Percentiles rank a stretch among this genome's conserved stretches.
Conservation (phyloP, 495 filamentous ascomycete species). For the Neurospora cerealis region DNA sequence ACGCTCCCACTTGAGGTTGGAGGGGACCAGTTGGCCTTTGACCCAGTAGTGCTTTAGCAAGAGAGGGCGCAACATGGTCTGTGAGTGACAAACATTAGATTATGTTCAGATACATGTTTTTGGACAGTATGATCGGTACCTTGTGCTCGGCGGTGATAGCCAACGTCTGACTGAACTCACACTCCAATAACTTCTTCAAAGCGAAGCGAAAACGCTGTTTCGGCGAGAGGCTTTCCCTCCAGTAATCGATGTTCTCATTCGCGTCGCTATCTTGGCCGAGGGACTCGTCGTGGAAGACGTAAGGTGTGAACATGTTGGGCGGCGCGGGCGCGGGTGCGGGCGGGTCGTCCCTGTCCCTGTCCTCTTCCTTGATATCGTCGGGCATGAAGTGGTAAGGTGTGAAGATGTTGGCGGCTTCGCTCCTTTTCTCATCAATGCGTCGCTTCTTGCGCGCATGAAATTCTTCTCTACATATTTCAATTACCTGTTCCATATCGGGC, state of each 20-base stretch:
- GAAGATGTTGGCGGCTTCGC: too few species aligned
- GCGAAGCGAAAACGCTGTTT: not conserved
- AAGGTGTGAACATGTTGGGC: not conserved
- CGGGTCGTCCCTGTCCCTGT: not conserved
- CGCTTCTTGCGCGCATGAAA: too few species aligned
- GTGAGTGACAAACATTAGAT: too few species aligned
- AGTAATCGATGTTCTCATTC: not conserved
- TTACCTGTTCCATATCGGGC: too few species aligned
- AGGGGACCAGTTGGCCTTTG: not conserved
- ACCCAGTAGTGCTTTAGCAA: not conserved
- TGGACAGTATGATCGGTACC: not conserved
- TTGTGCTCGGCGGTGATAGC: not conserved
- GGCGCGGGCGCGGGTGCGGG: not conserved
- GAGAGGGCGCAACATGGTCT: not conserved
- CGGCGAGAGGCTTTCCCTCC: not conserved
- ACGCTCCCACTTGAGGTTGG: not conserved
- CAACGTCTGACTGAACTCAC: not conserved
- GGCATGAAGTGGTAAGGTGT: too few species aligned
- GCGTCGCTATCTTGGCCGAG: not conserved
- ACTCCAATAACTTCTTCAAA: not conserved
- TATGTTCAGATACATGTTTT: too few species aligned
- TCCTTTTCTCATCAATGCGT: too few species aligned
- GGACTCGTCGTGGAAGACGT: not conserved
- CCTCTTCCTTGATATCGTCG: too few species aligned
- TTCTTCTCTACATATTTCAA: too few species aligned